Evolutionary conservation across 768 basidiomycete genomes (phyloP), one percentile per base, ranked within the genome.

Genomic region (Leccinellum albellum): DNA sequence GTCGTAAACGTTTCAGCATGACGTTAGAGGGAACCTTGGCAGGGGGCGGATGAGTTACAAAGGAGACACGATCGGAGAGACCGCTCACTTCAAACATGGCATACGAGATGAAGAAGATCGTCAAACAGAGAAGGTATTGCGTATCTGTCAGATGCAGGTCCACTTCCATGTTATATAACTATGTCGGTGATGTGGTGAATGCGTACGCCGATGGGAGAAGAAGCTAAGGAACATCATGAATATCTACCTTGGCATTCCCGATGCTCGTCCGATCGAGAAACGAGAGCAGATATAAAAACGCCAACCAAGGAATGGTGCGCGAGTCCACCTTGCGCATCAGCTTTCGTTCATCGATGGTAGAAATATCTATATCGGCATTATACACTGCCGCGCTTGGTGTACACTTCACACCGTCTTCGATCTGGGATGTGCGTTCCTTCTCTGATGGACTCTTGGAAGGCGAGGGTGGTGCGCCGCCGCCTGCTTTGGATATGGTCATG

Each of bases 231-330:
- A 33, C 32, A 33, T 33, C 6, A 33, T 2, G 14, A 33, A 20
- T 6, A 26, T 50, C 1, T 28, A 64, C 60, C 56, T 66, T 65
- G 47, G 67, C 63, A 53, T 82, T 82, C 31, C 80, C 81, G 55
- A 82, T 79, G 54, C 79, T 81, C 59, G 81, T 80, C 28, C 83
- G 75, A 60, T 84, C 82, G 53, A 85, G 70, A 77, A 90, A 91
- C 62, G 85, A 85, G 35, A 92, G 75, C 40, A 91, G 75, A 71
- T 91, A 91, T 63, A 93, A 71, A 53, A 94, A 78, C 4, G 88
- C 84, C 42, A 88, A 66, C 88, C 87, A 89, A 13, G 86, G 83
- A 32, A 87, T 77, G 59, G 87, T 77, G 20, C 79, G 78, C 55
- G 76, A 61, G 69, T 88, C 87, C 50, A 90, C 78, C 72, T 88